Conservation (phyloP, 2,329 filamentous ascomycete species). For the Aspergillus amoenus region DNA sequence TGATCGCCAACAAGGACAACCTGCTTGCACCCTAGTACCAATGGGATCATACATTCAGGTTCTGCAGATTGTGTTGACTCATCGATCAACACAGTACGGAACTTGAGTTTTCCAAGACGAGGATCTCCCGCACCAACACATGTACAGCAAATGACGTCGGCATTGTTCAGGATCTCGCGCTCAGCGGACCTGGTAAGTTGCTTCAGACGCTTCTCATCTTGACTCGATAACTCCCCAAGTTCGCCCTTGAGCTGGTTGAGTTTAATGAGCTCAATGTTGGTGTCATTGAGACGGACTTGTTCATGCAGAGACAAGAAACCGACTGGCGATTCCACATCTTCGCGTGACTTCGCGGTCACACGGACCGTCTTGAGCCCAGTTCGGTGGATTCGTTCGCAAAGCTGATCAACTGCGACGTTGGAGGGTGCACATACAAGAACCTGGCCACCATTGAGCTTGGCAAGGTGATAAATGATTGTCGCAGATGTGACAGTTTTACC, state of each 20-base stretch:
- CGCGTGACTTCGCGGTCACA: constrained; percentile 96
- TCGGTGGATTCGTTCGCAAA: constrained; percentile 93
- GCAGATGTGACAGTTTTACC: constrained; percentile 98
- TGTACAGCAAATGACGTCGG: constrained; percentile 97
- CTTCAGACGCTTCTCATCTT: constrained; percentile 98
- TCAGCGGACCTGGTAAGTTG: constrained; percentile 91
- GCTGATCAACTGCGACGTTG: constrained; percentile 96
- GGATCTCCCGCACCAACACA: constrained; percentile 97
- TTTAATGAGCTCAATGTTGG: constrained; percentile 89
- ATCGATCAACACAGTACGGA: constrained; percentile 95
- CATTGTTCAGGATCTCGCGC: constrained; percentile 89
- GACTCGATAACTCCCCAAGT: constrained; percentile 84
- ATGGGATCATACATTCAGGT: constrained; percentile 97
- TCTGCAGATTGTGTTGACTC: constrained; percentile 98
- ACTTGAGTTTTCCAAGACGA: constrained; percentile 93
- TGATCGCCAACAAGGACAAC: constrained; percentile 98
- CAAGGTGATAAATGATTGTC: constrained; percentile 96
- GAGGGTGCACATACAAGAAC: constrained; percentile 96
- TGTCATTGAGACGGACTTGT: constrained; percentile 96
- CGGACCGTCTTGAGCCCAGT: constrained; percentile 96
- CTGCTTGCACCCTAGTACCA: constrained; percentile 97
- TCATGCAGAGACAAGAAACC: constrained; percentile 93
- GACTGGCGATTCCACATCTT: constrained; percentile 98
- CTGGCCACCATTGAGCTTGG: constrained; percentile 91
- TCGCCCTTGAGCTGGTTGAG: constrained; percentile 91